Conservation (phyloP, 2,329 filamentous ascomycete genomes). For the Fusarium brevicatenulatum region DNA sequence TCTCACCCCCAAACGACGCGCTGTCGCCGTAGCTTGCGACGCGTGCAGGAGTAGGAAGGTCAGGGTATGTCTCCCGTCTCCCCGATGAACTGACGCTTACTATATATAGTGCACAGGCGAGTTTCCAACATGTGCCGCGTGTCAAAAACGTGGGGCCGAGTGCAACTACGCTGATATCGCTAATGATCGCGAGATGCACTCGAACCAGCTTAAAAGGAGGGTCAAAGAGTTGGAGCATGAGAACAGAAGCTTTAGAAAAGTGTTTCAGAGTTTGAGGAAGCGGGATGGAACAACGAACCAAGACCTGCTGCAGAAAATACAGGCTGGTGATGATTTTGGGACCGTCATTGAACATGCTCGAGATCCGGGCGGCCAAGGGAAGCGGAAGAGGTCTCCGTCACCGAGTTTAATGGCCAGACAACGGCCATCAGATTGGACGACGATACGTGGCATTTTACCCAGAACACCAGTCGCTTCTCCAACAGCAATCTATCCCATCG, state of each 20-base stretch:
- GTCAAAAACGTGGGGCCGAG: neutral
- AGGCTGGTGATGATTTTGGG: neutral
- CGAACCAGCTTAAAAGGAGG: neutral
- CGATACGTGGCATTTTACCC: neutral
- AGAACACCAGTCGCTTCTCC: neutral
- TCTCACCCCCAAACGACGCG: neutral
- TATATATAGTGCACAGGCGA: neutral
- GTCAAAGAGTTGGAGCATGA: neutral
- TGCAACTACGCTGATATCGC: neutral
- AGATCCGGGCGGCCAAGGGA: neutral
- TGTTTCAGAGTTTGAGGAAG: neutral
- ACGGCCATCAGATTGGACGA: neutral
- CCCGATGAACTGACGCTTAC: accelerated
- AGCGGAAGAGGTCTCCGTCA: neutral
- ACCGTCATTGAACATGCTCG: accelerated
- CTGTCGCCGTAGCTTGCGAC: neutral
- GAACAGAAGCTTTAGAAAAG: neutral
- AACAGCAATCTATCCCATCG: neutral
- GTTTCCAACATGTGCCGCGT: neutral
- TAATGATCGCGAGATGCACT: neutral
- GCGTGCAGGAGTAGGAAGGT: neutral
- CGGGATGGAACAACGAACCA: accelerated
- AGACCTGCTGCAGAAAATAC: neutral
- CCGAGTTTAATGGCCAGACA: neutral
- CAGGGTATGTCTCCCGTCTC: accelerated